Percentiles rank a stretch among this genome's conserved stretches.
These are phyloP conservation scores for Coemansia sp. DNA, from an alignment of 192 early-diverging fungal species.

Conservation along the genomic window DNA sequence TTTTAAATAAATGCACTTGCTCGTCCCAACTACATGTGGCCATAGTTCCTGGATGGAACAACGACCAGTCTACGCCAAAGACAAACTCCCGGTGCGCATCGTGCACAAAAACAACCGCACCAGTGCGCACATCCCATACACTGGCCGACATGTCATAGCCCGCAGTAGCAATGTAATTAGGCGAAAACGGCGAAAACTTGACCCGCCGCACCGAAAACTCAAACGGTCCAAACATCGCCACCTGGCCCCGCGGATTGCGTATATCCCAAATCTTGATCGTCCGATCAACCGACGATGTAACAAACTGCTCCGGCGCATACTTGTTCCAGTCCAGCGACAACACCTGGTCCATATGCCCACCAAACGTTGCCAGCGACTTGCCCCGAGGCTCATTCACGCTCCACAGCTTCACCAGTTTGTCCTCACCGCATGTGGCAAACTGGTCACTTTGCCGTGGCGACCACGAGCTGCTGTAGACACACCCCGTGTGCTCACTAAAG, in stretches of 20 bases:
- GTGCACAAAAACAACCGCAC: slow-evolving; percentile 65
- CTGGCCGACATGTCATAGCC: slow-evolving; percentile 97
- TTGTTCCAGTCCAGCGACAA: slow-evolving; percentile 98
- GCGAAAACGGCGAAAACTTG: slow-evolving; percentile 89
- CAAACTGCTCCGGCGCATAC: slow-evolving; percentile 79
- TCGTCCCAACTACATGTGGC: slow-evolving; percentile 99
- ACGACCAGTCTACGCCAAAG: slow-evolving; percentile 87
- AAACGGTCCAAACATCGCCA: slow-evolving; percentile 78
- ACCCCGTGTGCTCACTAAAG: slow-evolving; percentile 86
- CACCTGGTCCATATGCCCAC: slow-evolving; percentile 83
- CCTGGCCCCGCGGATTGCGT: slow-evolving; percentile 69
- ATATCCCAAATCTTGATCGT: slow-evolving; percentile 92
- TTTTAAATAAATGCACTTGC: slow-evolving; percentile 65
- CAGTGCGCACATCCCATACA: slow-evolving; percentile 76
- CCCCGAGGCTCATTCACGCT: slow-evolving; percentile 69
- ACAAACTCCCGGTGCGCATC: slow-evolving; percentile 96
- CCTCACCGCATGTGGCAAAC: slow-evolving; percentile 90
- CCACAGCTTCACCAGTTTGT: slow-evolving; percentile 91
- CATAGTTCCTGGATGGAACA: slow-evolving; percentile 83
- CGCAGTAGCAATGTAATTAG: slow-evolving; percentile 75
- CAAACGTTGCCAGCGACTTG: slow-evolving; percentile 61
- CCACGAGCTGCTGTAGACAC: slow-evolving; percentile 90
- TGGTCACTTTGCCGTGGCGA: slow-evolving; percentile 71
- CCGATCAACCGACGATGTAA: slow-evolving; percentile 86
- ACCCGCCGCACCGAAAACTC: slow-evolving; percentile 91